These are phyloP conservation scores for Rosa hybrid DNA, from an alignment of 331 rosid species.

Conservation along the genomic window DNA sequence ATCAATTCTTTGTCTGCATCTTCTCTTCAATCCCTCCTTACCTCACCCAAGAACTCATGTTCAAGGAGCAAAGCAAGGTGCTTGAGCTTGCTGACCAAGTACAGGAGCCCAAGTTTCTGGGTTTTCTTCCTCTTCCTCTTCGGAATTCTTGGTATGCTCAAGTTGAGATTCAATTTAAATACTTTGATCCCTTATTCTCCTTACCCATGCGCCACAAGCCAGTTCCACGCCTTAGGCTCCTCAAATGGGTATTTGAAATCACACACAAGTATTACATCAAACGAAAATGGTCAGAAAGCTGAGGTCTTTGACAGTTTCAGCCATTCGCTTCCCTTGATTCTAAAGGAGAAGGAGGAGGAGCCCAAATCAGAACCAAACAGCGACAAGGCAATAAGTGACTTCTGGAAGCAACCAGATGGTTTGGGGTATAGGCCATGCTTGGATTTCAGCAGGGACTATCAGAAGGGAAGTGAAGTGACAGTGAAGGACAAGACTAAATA, in stretches of 20 bases:
- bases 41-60: constrained; percentile 74
- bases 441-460: constrained; percentile 59
- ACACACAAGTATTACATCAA: constrained; percentile 17
- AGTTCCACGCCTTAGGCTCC: constrained; percentile 33
- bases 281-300: constrained; percentile 20
- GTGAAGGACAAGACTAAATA: constrained; percentile 63
- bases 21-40: constrained; percentile 75
- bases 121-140: constrained; percentile 54
- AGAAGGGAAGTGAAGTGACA: constrained; percentile 46
- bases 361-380: constrained; percentile 9
- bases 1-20: constrained; percentile 80
- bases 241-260: constrained; percentile 37
- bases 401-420: constrained; percentile 92
- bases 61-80: constrained; percentile 41
- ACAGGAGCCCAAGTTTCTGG: constrained; percentile 50
- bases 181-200: constrained; percentile 46
- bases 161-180: constrained; percentile 37
- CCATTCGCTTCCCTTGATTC: constrained; percentile 25
- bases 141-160: constrained; percentile 62
- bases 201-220: constrained; percentile 52
- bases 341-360: constrained; percentile 24
- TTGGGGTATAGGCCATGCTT: constrained; percentile 85
- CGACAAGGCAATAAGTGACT: constrained; percentile 37
- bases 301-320: constrained; percentile 13
- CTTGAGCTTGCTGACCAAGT: constrained; percentile 32